Conservation (phyloP, 208 protist genomes). For the Leishmania tarentolae region DNA sequence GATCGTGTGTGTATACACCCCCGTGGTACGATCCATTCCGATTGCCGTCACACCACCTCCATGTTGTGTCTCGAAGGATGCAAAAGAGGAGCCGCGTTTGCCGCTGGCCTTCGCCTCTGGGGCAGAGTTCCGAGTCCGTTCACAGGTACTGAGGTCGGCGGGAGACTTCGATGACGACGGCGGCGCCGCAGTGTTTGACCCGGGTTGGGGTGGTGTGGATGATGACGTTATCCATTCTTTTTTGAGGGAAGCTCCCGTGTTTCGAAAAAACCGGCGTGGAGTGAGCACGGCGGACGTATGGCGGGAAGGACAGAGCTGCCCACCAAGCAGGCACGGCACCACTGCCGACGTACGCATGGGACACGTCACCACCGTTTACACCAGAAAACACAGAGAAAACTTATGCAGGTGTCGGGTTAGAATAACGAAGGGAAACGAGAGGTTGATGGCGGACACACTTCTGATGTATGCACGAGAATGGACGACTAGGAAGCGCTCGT, state of each 20-base stretch:
- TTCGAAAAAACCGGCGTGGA: not conserved
- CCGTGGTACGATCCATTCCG: slow-evolving; percentile 2
- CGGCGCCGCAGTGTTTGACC: not conserved
- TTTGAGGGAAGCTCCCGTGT: not conserved
- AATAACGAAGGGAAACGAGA: not conserved
- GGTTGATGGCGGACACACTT: not conserved
- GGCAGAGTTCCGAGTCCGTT: slow-evolving; percentile 7
- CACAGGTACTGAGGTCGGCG: not conserved
- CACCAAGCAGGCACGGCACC: not conserved
- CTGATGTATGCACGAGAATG: not conserved
- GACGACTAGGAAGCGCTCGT: not conserved
- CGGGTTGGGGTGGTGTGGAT: not conserved
- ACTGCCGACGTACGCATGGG: not conserved
- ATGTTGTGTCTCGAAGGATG: slow-evolving; percentile 39
- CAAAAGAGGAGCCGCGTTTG: slow-evolving; percentile 64
- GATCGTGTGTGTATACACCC: slow-evolving; percentile 46
- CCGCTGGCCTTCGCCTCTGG: slow-evolving; percentile 14
- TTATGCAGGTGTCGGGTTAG: not conserved
- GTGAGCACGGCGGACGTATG: not conserved
- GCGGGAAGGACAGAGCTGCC: not conserved
- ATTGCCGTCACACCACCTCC: not conserved
- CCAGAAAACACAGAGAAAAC: not conserved
- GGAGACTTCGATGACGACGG: not conserved
- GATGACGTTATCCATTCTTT: not conserved
- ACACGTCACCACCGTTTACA: not conserved